Percentiles rank a stretch among this genome's conserved stretches.
Conservation (phyloP, 2,329 filamentous ascomycete genomes). For the Aspergillus sojae region DNA sequence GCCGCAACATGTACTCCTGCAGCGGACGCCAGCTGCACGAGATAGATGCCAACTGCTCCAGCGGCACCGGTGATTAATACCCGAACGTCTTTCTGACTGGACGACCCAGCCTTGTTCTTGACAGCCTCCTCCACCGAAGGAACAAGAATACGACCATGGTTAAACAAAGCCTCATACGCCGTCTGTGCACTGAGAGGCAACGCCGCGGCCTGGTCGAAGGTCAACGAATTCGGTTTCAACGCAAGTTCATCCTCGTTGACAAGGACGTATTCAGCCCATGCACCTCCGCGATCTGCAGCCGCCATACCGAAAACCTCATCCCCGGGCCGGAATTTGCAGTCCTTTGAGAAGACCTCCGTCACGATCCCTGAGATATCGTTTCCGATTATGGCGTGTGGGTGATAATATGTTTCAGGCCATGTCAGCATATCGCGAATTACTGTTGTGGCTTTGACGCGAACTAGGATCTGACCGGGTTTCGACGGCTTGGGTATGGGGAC, state of each 20-base stretch:
- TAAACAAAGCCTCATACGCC: conserved; percentile 37
- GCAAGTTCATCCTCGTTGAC: conserved; percentile 25
- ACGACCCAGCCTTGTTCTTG: background rate
- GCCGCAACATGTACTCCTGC: conserved; percentile 37
- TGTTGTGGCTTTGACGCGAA: conserved; percentile 19
- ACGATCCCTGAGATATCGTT: conserved; percentile 29
- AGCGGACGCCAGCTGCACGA: conserved; percentile 41
- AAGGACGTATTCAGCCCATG: conserved; percentile 34
- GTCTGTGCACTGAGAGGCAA: conserved; percentile 34
- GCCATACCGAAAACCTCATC: conserved; percentile 35
- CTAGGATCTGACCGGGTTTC: conserved; percentile 5
- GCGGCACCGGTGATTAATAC: conserved; percentile 43
- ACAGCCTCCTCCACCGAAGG: background rate
- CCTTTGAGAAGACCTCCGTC: conserved; percentile 9
- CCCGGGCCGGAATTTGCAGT: conserved; percentile 23
- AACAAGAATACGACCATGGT: conserved; percentile 20
- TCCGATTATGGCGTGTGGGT: conserved; percentile 22
- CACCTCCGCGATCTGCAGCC: conserved; percentile 18
- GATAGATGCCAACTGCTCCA: conserved; percentile 42
- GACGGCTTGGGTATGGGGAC: conserved; percentile 14
- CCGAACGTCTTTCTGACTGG: background rate
- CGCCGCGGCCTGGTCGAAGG: conserved; percentile 28
- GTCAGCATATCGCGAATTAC: conserved; percentile 19
- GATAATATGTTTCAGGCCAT: conserved; percentile 32
- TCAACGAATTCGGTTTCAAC: conserved; percentile 23